A percentile compares a stretch with the other conserved stretches of the same genome.
These are phyloP conservation scores for Zygoascus sp. DNA, from an alignment of 1,139 yeast species.

Conservation along the genomic window DNA sequence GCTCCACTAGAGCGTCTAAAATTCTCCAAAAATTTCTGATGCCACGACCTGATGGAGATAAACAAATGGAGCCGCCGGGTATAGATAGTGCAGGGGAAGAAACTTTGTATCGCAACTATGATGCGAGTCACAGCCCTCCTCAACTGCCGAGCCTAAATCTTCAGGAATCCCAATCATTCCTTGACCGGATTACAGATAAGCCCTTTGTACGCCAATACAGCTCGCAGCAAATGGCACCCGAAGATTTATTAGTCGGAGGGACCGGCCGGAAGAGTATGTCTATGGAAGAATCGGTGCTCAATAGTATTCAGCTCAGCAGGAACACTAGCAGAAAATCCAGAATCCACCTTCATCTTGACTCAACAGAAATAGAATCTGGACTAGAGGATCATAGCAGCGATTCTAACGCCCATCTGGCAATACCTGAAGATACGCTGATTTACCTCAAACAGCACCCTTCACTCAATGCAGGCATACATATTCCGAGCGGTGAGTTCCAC, in stretches of 20 bases:
- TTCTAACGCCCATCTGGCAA: not conserved
- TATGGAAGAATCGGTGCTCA: not conserved
- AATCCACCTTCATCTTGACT: not conserved
- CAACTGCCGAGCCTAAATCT: constrained; percentile 19
- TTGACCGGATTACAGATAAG: not conserved
- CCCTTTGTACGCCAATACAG: not conserved
- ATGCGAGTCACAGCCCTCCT: constrained; percentile 14
- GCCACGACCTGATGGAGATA: not conserved
- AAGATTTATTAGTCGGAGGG: not conserved
- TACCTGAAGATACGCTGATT: not conserved
- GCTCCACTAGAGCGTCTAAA: not conserved
- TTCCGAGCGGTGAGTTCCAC: too few relatives aligned
- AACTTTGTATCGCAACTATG: constrained; percentile 1
- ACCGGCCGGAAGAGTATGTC: not conserved
- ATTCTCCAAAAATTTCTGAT: not conserved
- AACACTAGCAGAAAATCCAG: not conserved
- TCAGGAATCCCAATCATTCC: constrained; percentile 2
- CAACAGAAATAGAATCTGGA: not conserved
- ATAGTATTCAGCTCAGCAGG: not conserved
- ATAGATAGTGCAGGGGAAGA: not conserved
- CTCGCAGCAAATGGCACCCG: not conserved
- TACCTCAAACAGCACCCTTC: constrained; percentile 1
- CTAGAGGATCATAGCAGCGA: not conserved
- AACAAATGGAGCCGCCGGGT: not conserved
- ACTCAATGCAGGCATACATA: not conserved